Evolutionary conservation across 495 filamentous ascomycete species (phyloP).

Genomic region (Bacidia gigantensis): DNA sequence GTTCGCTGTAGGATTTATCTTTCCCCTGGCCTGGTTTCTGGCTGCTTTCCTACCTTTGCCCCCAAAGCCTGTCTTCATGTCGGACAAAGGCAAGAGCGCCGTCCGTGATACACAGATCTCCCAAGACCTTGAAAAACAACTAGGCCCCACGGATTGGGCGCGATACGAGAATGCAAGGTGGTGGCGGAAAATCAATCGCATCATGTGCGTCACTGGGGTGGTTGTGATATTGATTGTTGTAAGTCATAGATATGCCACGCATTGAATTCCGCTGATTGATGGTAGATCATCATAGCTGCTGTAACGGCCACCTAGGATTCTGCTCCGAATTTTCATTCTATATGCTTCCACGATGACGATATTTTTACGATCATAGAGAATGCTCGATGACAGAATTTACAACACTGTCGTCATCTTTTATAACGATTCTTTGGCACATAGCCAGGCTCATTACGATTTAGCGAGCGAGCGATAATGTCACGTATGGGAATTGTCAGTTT

Average conservation of each 20-base stretch:
- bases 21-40: slow-evolving; percentile 83
- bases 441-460: no score
- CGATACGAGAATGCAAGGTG: slow-evolving; percentile 72
- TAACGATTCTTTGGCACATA: background rate
- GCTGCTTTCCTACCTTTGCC: slow-evolving; percentile 75
- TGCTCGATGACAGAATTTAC: no score
- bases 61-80: slow-evolving; percentile 29
- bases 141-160: slow-evolving; percentile 39
- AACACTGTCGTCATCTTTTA: no score
- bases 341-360: slow-evolving; percentile 24
- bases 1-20: slow-evolving; percentile 80
- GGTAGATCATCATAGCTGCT: slow-evolving; percentile 15
- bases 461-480: background rate
- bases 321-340: background rate
- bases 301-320: slow-evolving; percentile 8
- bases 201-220: slow-evolving; percentile 69
- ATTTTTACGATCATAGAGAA: slow-evolving; percentile 47
- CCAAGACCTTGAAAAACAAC: slow-evolving; percentile 31
- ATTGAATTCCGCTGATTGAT: background rate
- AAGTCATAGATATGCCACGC: slow-evolving; percentile 23
- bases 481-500: no score
- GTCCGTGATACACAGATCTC: slow-evolving; percentile 22
- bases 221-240: slow-evolving; percentile 65
- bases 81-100: slow-evolving; percentile 20
- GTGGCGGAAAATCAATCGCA: slow-evolving; percentile 86